These are phyloP conservation scores for Leccinellum rugosiceps DNA, from an alignment of 768 basidiomycete genomes.

Conservation along the genomic window DNA sequence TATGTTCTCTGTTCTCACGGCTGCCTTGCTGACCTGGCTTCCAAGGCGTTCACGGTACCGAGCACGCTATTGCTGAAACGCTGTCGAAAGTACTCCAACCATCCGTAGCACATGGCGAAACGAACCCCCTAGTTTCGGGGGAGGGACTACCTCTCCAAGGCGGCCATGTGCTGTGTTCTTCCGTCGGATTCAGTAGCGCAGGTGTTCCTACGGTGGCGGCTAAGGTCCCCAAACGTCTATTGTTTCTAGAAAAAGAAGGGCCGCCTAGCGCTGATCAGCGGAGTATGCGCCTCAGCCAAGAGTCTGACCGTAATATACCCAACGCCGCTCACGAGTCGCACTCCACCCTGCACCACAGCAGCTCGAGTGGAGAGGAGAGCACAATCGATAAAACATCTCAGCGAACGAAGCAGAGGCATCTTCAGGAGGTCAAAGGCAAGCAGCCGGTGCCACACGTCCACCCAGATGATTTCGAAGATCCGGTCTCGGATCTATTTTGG, in stretches of 20 bases:
- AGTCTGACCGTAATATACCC: constrained; percentile 4
- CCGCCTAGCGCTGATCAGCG: constrained; percentile 30
- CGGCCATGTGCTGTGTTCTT: constrained; percentile 51
- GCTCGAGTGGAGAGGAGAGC: constrained; percentile 46
- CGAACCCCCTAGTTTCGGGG: not conserved
- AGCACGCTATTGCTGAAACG: constrained; percentile 37
- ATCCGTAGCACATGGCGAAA: constrained; percentile 1
- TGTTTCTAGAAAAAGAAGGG: constrained; percentile 32
- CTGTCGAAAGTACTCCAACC: constrained; percentile 39
- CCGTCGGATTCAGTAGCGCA: constrained; percentile 59
- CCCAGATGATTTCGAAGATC: constrained; percentile 82
- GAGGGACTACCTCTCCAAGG: constrained; percentile 40
- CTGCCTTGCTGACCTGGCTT: constrained; percentile 2
- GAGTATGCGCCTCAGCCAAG: constrained; percentile 14
- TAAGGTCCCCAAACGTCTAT: constrained; percentile 49
- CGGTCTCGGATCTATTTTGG: constrained; percentile 85
- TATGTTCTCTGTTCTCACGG: constrained; percentile 28
- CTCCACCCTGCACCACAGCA: constrained; percentile 41
- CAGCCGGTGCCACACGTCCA: constrained; percentile 74
- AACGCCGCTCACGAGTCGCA: constrained; percentile 47
- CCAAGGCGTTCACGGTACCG: constrained; percentile 40
- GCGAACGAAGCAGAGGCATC: constrained; percentile 56
- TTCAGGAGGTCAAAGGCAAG: constrained; percentile 51
- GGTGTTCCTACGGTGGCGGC: constrained; percentile 72
- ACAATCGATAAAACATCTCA: constrained; percentile 48